Conservation (phyloP, 441 rosid species). For the Erodium moschatum region DNA sequence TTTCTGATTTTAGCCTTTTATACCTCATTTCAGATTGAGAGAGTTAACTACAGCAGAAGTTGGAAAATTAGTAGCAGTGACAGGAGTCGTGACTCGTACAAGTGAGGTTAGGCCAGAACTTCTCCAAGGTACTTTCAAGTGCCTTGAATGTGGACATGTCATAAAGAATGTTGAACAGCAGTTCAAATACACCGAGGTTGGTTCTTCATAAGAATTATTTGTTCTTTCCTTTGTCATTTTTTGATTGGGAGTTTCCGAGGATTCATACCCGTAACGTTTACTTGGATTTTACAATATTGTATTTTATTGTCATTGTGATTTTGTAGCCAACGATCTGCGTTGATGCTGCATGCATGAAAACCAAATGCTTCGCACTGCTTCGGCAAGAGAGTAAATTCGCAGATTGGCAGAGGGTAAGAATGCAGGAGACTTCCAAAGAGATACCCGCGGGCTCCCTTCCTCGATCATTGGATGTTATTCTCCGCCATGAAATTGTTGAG, state of each 20-base stretch:
- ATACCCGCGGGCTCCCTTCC: constrained; percentile 97
- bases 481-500: constrained; percentile 94
- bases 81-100: constrained; percentile 91
- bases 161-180: constrained; percentile 86
- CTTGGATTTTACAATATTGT: neutral
- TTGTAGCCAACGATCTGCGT: constrained; percentile 79
- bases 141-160: constrained; percentile 72
- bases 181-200: constrained; percentile 87
- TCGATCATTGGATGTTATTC: constrained; percentile 85
- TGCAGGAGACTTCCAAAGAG: constrained; percentile 97
- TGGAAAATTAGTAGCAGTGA: constrained; percentile 77
- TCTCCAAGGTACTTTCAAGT: constrained; percentile 75
- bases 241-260: neutral
- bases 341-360: constrained; percentile 57
- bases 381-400: constrained; percentile 92
- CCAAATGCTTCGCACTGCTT: constrained; percentile 66
- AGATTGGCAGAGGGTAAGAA: constrained; percentile 95
- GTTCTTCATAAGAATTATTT: neutral
- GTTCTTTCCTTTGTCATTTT: neutral
- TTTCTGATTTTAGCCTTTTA: neutral
- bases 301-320: neutral
- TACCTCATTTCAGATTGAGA: constrained; percentile 41
- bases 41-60: constrained; percentile 77
- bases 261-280: neutral
- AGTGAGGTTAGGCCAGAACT: constrained; percentile 98